Percentiles rank a stretch among this genome's conserved stretches.
These are phyloP conservation scores for Stevia rebaudiana DNA, from an alignment of 140 eudicot species.

Conservation along the genomic window DNA sequence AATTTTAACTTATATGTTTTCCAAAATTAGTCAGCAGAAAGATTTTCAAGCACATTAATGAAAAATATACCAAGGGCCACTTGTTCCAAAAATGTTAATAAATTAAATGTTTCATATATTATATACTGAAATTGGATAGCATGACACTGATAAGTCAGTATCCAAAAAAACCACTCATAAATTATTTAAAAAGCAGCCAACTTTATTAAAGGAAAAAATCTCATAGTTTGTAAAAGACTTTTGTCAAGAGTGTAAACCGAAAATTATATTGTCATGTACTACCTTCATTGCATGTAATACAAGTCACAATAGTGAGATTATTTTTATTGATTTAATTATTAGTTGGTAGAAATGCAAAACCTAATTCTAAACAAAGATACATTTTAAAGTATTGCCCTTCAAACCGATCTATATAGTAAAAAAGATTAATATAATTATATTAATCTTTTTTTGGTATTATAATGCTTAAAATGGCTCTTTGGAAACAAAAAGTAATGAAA, in stretches of 20 bases:
- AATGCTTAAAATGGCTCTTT: neutral
- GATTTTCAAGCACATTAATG: neutral
- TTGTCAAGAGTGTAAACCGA: neutral
- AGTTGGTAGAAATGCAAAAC: neutral
- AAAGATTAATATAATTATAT: too few species aligned
- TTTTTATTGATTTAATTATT: neutral
- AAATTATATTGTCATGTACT: neutral
- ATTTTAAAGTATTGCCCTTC: neutral
- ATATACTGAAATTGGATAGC: neutral
- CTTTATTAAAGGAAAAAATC: constrained; percentile 5
- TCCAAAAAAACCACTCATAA: neutral
- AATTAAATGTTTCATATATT: neutral
- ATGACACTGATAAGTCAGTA: constrained; percentile 11
- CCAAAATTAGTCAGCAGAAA: neutral
- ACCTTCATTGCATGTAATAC: neutral
- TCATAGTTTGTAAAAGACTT: neutral
- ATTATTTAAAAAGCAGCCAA: constrained; percentile 6
- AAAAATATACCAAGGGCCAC: neutral
- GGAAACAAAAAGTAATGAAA: neutral
- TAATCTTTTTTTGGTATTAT: neutral
- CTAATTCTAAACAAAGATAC: neutral
- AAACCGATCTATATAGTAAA: neutral
- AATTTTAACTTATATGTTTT: neutral
- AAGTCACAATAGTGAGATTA: neutral
- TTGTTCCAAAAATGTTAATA: neutral